Evolutionary conservation across 2,329 filamentous ascomycete genomes (phyloP).

Genomic region (Hymenoscyphus fructigenus): DNA sequence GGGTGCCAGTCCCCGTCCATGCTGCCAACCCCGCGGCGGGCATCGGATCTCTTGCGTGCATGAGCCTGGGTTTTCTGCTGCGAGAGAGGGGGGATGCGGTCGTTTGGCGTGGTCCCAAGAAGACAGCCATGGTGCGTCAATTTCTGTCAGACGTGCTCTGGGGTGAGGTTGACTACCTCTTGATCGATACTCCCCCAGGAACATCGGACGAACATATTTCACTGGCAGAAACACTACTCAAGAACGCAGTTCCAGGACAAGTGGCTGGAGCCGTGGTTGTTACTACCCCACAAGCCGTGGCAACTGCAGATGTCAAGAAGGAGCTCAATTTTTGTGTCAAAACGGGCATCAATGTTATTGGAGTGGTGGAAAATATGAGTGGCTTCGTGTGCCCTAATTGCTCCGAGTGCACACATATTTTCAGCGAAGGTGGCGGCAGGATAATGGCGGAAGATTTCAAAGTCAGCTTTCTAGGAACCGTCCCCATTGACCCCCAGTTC

Average conservation of each 20-base stretch:
- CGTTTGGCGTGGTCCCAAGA: constrained; percentile 97
- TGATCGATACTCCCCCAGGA: constrained; percentile 94
- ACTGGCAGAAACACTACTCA: constrained; percentile 79
- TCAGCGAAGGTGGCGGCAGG: constrained; percentile 85
- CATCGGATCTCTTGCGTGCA: constrained; percentile 71
- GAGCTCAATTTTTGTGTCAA: constrained; percentile 85
- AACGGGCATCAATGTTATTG: constrained; percentile 82
- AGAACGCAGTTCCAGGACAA: constrained; percentile 61
- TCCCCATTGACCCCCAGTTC: constrained; percentile 93
- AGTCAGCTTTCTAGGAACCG: constrained; percentile 79
- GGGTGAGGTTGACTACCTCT: constrained; percentile 82
- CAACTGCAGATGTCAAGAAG: constrained; percentile 83
- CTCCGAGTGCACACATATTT: constrained; percentile 88
- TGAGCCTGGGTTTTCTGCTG: constrained; percentile 91
- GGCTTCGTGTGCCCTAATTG: constrained; percentile 81
- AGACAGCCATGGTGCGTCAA: constrained; percentile 97
- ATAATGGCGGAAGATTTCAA: constrained; percentile 85
- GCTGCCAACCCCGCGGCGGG: constrained; percentile 50
- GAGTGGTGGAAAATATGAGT: constrained; percentile 96
- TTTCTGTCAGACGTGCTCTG: constrained; percentile 91
- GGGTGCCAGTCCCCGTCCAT: constrained; percentile 87
- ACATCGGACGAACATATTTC: constrained; percentile 98
- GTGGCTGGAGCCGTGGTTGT: constrained; percentile 89
- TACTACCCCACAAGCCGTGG: constrained; percentile 92
- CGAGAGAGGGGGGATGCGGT: constrained; percentile 83